phyloP scores from a whole-genome alignment of 1,139 yeast genomes.

The Zygoascus hellenicus region DNA sequence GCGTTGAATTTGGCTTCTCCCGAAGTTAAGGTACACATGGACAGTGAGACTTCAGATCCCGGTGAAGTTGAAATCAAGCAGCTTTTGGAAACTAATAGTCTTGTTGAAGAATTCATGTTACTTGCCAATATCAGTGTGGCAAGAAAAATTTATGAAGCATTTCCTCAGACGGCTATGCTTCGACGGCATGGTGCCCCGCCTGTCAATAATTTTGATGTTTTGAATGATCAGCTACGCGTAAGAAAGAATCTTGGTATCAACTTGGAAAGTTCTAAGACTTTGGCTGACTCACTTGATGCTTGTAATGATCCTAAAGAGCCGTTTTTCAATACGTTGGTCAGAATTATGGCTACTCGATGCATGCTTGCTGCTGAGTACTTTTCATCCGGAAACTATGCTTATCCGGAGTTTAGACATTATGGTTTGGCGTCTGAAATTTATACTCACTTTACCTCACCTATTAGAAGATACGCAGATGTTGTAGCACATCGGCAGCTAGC shows the following conservation, averaged over 20 bases:
- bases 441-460: conserved; percentile 98
- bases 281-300: conserved; percentile 90
- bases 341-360: conserved; percentile 97
- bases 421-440: conserved; percentile 97
- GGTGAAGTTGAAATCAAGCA: conserved; percentile 91
- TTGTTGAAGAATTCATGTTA: conserved; percentile 98
- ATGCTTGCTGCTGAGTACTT: conserved; percentile 99
- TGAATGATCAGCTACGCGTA: conserved; percentile 85
- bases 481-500: conserved; percentile 97
- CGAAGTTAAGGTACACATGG: conserved; percentile 95
- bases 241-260: conserved; percentile 69
- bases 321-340: conserved; percentile 85
- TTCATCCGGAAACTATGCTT: conserved; percentile 86
- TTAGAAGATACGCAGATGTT: conserved; percentile 95
- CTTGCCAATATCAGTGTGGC: conserved; percentile 96
- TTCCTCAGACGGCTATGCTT: conserved; percentile 97
- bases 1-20: conserved; percentile 97
- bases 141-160: conserved; percentile 80
- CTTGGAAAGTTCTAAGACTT: conserved; percentile 78
- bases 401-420: conserved; percentile 93
- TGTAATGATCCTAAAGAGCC: conserved; percentile 79
- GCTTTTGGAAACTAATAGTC: conserved; percentile 81
- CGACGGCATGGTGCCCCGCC: conserved; percentile 96
- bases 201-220: conserved; percentile 78
- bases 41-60: conserved; percentile 95